Percentiles rank a stretch among this genome's conserved stretches.
These are phyloP conservation scores for Didymella glomerata DNA, from an alignment of 2,329 filamentous ascomycete genomes.

Conservation along the genomic window DNA sequence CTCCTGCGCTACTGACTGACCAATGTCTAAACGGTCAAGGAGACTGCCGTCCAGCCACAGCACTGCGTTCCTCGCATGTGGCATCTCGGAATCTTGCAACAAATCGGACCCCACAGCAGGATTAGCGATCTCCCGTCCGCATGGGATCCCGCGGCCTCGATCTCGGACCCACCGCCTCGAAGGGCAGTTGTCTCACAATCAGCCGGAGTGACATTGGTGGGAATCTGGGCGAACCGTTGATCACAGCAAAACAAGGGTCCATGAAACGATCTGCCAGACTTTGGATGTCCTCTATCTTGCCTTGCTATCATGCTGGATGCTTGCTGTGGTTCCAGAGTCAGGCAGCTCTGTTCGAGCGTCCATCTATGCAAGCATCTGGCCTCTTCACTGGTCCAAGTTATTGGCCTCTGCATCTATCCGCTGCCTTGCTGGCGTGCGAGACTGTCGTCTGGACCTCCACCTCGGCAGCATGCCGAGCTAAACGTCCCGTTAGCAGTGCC, in stretches of 20 bases:
- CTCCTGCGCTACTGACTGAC: background rate
- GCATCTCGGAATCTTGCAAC: constrained; percentile 11
- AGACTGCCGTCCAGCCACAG: constrained; percentile 7
- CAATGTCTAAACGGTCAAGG: background rate
- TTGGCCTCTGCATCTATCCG: background rate
- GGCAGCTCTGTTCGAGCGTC: background rate
- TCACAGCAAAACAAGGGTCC: constrained; percentile 4
- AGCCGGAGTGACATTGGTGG: constrained; percentile 17
- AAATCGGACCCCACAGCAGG: constrained; percentile 10
- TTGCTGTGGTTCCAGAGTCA: background rate
- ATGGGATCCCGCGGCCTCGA: constrained; percentile 23
- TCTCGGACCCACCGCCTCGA: constrained; percentile 21
- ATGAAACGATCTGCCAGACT: background rate
- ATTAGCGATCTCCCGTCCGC: constrained; percentile 28
- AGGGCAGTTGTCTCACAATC: constrained; percentile 18
- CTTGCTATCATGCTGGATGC: background rate
- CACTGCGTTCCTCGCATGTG: constrained; percentile 2
- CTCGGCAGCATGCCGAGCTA: constrained; percentile 14
- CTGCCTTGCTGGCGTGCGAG: constrained; percentile 7
- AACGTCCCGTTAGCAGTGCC: constrained; percentile 20
- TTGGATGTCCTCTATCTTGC: background rate
- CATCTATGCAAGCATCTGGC: constrained; percentile 3
- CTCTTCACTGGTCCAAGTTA: background rate
- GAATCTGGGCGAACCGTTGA: constrained; percentile 1
- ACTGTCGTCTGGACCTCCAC: constrained; percentile 16